Conservation (phyloP, 768 basidiomycete species). For the Boletus reticuloceps region DNA sequence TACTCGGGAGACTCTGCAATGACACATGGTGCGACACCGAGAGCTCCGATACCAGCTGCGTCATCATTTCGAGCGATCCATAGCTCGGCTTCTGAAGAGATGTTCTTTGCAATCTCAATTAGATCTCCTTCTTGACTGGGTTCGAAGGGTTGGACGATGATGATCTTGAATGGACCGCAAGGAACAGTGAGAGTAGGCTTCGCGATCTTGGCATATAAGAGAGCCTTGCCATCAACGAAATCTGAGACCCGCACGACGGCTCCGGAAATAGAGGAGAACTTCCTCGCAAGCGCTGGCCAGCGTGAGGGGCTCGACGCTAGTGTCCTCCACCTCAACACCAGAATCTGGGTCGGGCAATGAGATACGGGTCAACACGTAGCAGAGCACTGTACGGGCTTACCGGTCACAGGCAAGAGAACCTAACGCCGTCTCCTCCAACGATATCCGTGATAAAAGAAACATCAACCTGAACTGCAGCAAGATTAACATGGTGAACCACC, state of each 20-base stretch:
- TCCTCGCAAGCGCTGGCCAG: constrained; percentile 7
- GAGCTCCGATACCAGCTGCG: no score
- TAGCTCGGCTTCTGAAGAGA: no score
- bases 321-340: constrained; percentile 12
- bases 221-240: constrained; percentile 5
- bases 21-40: no score
- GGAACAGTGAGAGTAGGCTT: constrained; percentile 13
- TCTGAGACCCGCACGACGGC: constrained; percentile 10
- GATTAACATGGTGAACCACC: no score
- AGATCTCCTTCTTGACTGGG: no score
- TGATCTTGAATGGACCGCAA: no score
- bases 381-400: constrained; percentile 5
- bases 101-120: no score
- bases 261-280: constrained; percentile 11
- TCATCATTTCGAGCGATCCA: no score
- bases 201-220: constrained; percentile 15
- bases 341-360: constrained; percentile 14
- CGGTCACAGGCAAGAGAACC: constrained; percentile 21
- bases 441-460: constrained; percentile 22
- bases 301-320: constrained; percentile 13
- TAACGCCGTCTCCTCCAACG: constrained; percentile 20
- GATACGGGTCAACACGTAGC: neutral
- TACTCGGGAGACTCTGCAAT: no score
- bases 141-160: no score
- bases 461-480: constrained; percentile 15